phyloP scores from a whole-genome alignment of 768 basidiomycete species.

The Pisolithus marmoratus region DNA sequence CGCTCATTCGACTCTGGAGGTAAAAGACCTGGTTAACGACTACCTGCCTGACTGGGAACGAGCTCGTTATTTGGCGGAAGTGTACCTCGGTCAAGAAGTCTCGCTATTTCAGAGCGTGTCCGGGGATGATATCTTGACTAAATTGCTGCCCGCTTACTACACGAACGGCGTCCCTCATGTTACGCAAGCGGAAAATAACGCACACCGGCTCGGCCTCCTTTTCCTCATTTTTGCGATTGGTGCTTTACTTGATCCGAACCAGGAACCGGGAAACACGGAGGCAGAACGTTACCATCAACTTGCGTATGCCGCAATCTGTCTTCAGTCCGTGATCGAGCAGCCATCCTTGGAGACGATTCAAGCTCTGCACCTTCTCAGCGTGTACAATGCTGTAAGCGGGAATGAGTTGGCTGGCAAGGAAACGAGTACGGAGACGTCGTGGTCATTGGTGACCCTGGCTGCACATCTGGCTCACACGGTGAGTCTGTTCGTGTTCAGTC shows the following conservation, averaged over 20 bases:
- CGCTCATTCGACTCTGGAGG: slow-evolving; percentile 39
- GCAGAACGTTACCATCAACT: slow-evolving; percentile 67
- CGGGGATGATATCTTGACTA: slow-evolving; percentile 38
- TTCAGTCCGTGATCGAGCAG: slow-evolving; percentile 66
- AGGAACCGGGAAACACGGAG: slow-evolving; percentile 28
- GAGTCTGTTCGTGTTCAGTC: slow-evolving; percentile 20
- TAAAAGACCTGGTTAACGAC: slow-evolving; percentile 39
- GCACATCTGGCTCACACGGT: slow-evolving; percentile 63
- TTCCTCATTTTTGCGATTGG: slow-evolving; percentile 50
- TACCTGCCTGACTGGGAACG: slow-evolving; percentile 51
- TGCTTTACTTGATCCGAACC: slow-evolving; percentile 36
- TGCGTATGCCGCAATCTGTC: slow-evolving; percentile 55
- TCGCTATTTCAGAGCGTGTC: slow-evolving; percentile 51
- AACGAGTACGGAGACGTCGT: slow-evolving; percentile 68
- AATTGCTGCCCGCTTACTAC: slow-evolving; percentile 40
- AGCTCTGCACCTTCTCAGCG: slow-evolving; percentile 59
- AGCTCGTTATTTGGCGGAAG: slow-evolving; percentile 39
- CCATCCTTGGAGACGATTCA: slow-evolving; percentile 70
- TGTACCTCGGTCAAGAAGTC: slow-evolving; percentile 41
- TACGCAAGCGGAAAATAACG: slow-evolving; percentile 35
- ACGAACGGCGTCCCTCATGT: slow-evolving; percentile 12
- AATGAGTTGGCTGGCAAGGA: slow-evolving; percentile 51
- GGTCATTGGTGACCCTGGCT: slow-evolving; percentile 61
- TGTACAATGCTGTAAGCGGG: slow-evolving; percentile 67
- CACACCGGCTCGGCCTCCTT: slow-evolving; percentile 46